Conservation (phyloP, 106 monocot genomes). For the Hemerocallis citrina region DNA sequence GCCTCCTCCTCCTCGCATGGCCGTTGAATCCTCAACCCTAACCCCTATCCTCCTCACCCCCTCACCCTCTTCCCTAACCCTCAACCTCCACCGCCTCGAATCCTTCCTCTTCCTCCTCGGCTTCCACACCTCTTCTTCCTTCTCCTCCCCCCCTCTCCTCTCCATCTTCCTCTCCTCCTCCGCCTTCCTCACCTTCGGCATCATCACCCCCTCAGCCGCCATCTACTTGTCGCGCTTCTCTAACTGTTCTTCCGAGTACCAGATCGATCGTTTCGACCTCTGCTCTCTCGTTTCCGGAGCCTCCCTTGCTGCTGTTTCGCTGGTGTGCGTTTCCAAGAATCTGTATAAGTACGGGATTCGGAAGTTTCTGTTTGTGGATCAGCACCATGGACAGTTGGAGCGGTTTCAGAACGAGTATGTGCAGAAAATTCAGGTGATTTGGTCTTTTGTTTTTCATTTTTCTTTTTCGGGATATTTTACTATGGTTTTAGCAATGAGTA, state of each 20-base stretch:
- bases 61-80: slow-evolving; percentile 9
- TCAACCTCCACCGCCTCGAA: slow-evolving; percentile 35
- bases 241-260: slow-evolving; percentile 6
- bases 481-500: no score
- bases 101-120: slow-evolving; percentile 32
- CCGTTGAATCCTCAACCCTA: slow-evolving; percentile 8
- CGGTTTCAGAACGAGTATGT: slow-evolving; percentile 55
- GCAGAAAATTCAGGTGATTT: slow-evolving; percentile 44
- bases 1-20: no score
- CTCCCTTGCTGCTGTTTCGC: slow-evolving; percentile 33
- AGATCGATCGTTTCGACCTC: slow-evolving; percentile 41
- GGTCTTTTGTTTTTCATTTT: neutral
- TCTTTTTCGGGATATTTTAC: no score
- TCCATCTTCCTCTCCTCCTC: slow-evolving; percentile 14
- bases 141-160: slow-evolving; percentile 6
- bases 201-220: slow-evolving; percentile 23
- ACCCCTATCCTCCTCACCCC: neutral
- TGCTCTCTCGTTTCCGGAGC: slow-evolving; percentile 25
- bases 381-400: slow-evolving; percentile 22
- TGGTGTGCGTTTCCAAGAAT: slow-evolving; percentile 38
- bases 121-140: slow-evolving; percentile 12
- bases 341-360: slow-evolving; percentile 48
- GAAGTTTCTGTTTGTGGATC: slow-evolving; percentile 56
- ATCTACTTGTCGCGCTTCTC: slow-evolving; percentile 17
- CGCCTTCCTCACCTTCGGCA: slow-evolving; percentile 26